These are phyloP conservation scores for Phellinidium pouzarii DNA, from an alignment of 1,284 basidiomycete species.

Conservation along the genomic window DNA sequence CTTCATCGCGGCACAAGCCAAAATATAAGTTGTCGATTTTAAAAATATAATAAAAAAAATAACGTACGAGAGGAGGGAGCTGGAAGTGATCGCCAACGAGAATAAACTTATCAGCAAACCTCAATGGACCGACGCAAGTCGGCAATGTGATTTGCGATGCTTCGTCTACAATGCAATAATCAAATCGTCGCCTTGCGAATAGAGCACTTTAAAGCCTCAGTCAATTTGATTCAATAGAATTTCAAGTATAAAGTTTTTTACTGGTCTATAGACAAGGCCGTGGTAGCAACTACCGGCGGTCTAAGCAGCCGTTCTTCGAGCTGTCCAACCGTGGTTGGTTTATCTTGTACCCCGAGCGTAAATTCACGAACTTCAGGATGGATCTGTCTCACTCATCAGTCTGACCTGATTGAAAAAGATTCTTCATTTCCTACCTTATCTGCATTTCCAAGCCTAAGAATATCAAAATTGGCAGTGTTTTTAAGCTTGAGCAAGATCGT, in stretches of 20 bases:
- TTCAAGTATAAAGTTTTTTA: conserved; percentile 28
- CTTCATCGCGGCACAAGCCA: conserved; percentile 31
- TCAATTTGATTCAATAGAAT: conserved; percentile 26
- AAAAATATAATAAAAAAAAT: background rate
- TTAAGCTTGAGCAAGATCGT: conserved; percentile 84
- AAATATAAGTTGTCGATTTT: background rate
- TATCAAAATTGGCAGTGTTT: conserved; percentile 55
- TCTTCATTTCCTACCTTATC: conserved; percentile 65
- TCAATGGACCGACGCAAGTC: conserved; percentile 88
- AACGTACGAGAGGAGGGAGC: conserved; percentile 80
- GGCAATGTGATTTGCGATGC: conserved; percentile 97
- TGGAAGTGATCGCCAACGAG: conserved; percentile 98
- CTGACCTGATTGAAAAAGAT: background rate
- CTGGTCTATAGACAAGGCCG: conserved; percentile 91
- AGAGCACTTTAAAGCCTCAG: conserved; percentile 53
- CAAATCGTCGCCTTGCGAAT: conserved; percentile 81
- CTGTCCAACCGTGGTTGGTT: conserved; percentile 63
- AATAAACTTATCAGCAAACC: conserved; percentile 86
- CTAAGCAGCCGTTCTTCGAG: conserved; percentile 75
- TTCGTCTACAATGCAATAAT: conserved; percentile 98
- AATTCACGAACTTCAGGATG: conserved; percentile 73
- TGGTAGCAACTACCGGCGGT: conserved; percentile 93
- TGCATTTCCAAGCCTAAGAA: conserved; percentile 82
- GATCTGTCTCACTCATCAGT: conserved; percentile 39
- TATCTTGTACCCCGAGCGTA: conserved; percentile 52